Evolutionary conservation across 495 filamentous ascomycete genomes (phyloP).

Genomic region (Wilcoxina mikolae): DNA sequence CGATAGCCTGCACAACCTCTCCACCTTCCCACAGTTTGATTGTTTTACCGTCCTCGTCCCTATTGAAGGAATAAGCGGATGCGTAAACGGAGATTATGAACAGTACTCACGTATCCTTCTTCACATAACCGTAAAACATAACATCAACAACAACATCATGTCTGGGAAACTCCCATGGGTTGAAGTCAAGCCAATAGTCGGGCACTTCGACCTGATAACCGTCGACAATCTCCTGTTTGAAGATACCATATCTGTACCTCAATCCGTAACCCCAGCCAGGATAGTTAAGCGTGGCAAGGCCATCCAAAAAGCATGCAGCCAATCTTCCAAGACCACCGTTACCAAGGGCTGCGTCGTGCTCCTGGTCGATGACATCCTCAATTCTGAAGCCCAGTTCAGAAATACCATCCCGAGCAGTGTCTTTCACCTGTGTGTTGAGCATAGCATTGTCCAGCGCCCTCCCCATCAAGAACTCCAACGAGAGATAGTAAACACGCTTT

Average conservation of each 20-base stretch:
- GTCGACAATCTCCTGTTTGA: constrained; percentile 97
- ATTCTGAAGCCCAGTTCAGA: constrained; percentile 84
- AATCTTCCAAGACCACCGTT: constrained; percentile 92
- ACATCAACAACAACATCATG: constrained; percentile 92
- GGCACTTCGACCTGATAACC: constrained; percentile 96
- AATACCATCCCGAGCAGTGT: constrained; percentile 72
- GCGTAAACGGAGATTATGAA: not conserved
- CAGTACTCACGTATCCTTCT: constrained; percentile 41
- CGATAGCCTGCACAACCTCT: constrained; percentile 81
- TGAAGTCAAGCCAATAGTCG: constrained; percentile 98
- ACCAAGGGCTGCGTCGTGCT: constrained; percentile 90
- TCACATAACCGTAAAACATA: constrained; percentile 82
- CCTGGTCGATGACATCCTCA: constrained; percentile 87
- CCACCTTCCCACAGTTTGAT: constrained; percentile 71
- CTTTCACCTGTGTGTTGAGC: constrained; percentile 84
- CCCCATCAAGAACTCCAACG: constrained; percentile 94
- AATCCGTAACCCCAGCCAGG: constrained; percentile 95
- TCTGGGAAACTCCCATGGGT: constrained; percentile 96
- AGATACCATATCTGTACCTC: constrained; percentile 93
- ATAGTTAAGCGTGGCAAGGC: constrained; percentile 82
- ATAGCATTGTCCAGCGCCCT: constrained; percentile 94
- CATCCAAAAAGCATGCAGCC: constrained; percentile 93
- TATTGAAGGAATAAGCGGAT: constrained; percentile 14
- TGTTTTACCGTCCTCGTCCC: constrained; percentile 61
- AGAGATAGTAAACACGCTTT: constrained; percentile 93